Evolutionary conservation across 1,284 basidiomycete genomes (phyloP).

Genomic region (Mycosarcoma mackinlayi): DNA sequence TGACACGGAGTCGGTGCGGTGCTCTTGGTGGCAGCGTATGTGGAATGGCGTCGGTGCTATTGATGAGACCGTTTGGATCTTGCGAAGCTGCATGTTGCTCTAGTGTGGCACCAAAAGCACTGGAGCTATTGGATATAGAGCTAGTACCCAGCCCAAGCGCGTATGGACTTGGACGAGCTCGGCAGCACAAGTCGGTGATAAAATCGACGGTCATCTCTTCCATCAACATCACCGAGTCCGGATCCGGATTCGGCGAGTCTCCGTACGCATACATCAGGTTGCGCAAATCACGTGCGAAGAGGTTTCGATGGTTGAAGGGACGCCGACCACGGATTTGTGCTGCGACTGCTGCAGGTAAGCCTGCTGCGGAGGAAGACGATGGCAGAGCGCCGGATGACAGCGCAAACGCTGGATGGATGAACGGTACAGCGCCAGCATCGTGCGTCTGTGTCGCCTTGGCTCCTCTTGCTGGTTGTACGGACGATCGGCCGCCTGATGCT

Average conservation of each 20-base stretch:
- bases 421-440: constrained; percentile 26
- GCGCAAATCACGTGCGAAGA: constrained; percentile 71
- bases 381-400: constrained; percentile 21
- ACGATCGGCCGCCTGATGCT: constrained; percentile 6
- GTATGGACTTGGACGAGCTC: constrained; percentile 72
- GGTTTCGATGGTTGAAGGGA: constrained; percentile 57
- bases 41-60: constrained; percentile 13
- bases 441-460: constrained; percentile 15
- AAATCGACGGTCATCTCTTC: constrained; percentile 93
- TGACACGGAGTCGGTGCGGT: constrained; percentile 57
- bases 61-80: constrained; percentile 21
- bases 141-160: constrained; percentile 53
- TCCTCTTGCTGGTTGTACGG: constrained; percentile 17
- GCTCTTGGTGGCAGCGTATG: constrained; percentile 40
- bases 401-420: constrained; percentile 47
- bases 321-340: constrained; percentile 40
- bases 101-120: constrained; percentile 29
- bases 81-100: constrained; percentile 19
- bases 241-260: constrained; percentile 85
- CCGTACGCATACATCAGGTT: constrained; percentile 95
- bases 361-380: constrained; percentile 18
- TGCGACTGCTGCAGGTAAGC: constrained; percentile 15
- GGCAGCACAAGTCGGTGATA: constrained; percentile 78
- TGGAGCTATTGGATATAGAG: constrained; percentile 38
- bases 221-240: constrained; percentile 88